These are phyloP conservation scores for Wickerhamomyces ciferrii DNA, from an alignment of 805 yeast species.

Conservation along the genomic window DNA sequence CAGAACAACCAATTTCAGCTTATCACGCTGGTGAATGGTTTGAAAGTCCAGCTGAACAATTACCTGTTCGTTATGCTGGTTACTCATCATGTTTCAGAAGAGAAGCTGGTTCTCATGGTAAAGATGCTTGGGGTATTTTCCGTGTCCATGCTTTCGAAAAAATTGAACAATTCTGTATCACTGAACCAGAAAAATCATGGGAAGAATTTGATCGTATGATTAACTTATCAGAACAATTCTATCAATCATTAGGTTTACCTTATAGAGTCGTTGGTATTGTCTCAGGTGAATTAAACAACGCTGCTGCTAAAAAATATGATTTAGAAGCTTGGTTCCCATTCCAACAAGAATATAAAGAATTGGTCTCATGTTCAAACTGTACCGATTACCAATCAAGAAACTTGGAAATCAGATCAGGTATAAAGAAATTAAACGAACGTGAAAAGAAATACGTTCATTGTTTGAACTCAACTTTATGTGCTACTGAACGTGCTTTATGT, in stretches of 20 bases:
- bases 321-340: constrained; percentile 99
- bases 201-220: constrained; percentile 96
- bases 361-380: constrained; percentile 98
- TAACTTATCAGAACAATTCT: constrained; percentile 83
- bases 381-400: constrained; percentile 99
- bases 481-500: constrained; percentile 97
- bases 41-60: constrained; percentile 93
- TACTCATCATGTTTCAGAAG: constrained; percentile 98
- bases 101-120: constrained; percentile 99
- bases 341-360: constrained; percentile 97
- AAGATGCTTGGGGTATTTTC: constrained; percentile 99
- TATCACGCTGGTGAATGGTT: constrained; percentile 98
- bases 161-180: constrained; percentile 91
- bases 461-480: constrained; percentile 94
- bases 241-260: constrained; percentile 86
- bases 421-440: constrained; percentile 88
- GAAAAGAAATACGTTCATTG: constrained; percentile 98
- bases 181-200: constrained; percentile 99
- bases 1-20: constrained; percentile 98
- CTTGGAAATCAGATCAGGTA: constrained; percentile 97
- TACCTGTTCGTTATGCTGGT: constrained; percentile 96
- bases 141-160: constrained; percentile 98
- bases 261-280: constrained; percentile 98
- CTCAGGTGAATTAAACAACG: constrained; percentile 96
- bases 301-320: constrained; percentile 98